phyloP scores from a whole-genome alignment of 2,329 filamentous ascomycete genomes.

The Aspergillus sp. region DNA sequence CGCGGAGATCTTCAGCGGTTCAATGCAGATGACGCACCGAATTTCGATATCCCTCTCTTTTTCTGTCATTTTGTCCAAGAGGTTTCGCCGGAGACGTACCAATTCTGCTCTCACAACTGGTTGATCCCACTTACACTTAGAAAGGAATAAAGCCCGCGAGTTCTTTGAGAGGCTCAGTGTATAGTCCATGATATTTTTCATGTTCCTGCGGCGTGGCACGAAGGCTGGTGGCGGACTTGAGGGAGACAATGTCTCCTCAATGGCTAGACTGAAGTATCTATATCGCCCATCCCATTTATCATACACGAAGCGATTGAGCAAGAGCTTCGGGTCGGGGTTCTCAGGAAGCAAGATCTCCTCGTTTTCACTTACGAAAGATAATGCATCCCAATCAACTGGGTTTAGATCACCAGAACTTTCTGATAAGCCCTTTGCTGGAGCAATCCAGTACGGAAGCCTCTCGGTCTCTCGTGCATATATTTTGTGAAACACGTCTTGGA shows the following conservation, averaged over 20 bases:
- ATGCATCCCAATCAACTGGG: constrained; percentile 46
- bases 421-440: constrained; percentile 50
- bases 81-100: constrained; percentile 75
- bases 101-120: constrained; percentile 77
- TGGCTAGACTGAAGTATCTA: constrained; percentile 54
- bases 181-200: constrained; percentile 75
- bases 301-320: constrained; percentile 54
- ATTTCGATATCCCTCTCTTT: constrained; percentile 47
- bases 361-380: constrained; percentile 37
- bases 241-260: constrained; percentile 33
- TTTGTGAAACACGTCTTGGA: constrained; percentile 87
- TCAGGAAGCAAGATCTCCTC: constrained; percentile 48
- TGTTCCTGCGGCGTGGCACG: constrained; percentile 42
- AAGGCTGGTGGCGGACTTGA: constrained; percentile 36
- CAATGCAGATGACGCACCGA: constrained; percentile 69
- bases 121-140: constrained; percentile 64
- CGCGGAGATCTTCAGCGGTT: constrained; percentile 73
- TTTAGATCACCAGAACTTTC: neutral
- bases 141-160: constrained; percentile 48
- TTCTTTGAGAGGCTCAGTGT: constrained; percentile 73
- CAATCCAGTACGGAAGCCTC: constrained; percentile 80
- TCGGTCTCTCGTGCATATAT: constrained; percentile 63
- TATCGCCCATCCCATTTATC: constrained; percentile 58
- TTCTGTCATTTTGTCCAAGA: constrained; percentile 67
- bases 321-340: constrained; percentile 37